A percentile compares a stretch with the other conserved stretches of the same genome.
These are phyloP conservation scores for Metschnikowia matae DNA, from an alignment of 805 yeast species.

Conservation along the genomic window DNA sequence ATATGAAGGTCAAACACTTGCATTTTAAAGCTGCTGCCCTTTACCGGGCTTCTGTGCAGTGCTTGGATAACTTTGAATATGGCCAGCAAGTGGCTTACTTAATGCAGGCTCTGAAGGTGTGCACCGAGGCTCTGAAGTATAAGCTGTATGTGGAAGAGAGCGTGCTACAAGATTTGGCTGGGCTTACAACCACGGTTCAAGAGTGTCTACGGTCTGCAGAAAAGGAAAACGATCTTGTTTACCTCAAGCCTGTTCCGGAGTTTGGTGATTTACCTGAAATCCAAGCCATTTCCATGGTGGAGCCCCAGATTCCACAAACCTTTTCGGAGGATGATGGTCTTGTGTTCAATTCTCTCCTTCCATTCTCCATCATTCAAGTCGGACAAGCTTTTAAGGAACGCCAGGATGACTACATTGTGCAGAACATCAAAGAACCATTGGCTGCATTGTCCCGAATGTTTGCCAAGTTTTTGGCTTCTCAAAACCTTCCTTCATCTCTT, in stretches of 20 bases:
- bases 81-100: constrained; percentile 71
- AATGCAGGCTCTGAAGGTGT: constrained; percentile 35
- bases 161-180: constrained; percentile 50
- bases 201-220: constrained; percentile 53
- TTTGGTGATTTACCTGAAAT: constrained; percentile 37
- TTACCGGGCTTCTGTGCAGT: constrained; percentile 53
- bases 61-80: constrained; percentile 47
- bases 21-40: constrained; percentile 74
- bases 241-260: constrained; percentile 61
- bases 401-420: constrained; percentile 50
- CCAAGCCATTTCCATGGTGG: constrained; percentile 53
- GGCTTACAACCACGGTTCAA: constrained; percentile 44
- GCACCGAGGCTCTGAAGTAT: constrained; percentile 35
- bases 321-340: neutral
- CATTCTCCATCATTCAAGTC: constrained; percentile 60
- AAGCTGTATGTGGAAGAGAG: constrained; percentile 39
- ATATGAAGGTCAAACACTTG: constrained; percentile 50
- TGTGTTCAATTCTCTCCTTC: constrained; percentile 61
- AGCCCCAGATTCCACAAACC: constrained; percentile 33
- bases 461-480: constrained; percentile 40
- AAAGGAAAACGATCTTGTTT: constrained; percentile 77
- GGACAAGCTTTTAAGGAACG: constrained; percentile 68
- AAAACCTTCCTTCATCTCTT: constrained; percentile 57
- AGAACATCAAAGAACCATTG: constrained; percentile 44
- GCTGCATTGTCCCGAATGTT: constrained; percentile 43